Percentiles rank a stretch among this genome's conserved stretches.
These are phyloP conservation scores for Thecaphora thlaspeos DNA, from an alignment of 1,284 basidiomycete genomes.

Conservation along the genomic window DNA sequence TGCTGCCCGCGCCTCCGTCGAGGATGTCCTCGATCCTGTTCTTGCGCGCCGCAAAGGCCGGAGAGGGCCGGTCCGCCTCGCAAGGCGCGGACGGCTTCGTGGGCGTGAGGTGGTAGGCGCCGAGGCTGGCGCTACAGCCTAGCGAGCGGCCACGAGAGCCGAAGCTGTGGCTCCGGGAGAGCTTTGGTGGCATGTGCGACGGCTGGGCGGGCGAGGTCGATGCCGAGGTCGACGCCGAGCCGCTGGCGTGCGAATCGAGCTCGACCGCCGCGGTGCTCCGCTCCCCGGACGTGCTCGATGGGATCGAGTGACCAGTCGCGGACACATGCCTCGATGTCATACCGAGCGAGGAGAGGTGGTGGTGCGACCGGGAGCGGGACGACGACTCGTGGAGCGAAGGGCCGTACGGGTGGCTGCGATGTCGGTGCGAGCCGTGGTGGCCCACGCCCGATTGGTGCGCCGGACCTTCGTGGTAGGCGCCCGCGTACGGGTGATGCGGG, in stretches of 20 bases:
- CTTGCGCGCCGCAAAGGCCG: slow-evolving; percentile 12
- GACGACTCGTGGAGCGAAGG: slow-evolving; percentile 12
- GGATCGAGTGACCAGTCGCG: slow-evolving; percentile 11
- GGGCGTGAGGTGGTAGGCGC: slow-evolving; percentile 41
- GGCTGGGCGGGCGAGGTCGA: slow-evolving; percentile 36
- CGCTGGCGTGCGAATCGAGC: slow-evolving; percentile 23
- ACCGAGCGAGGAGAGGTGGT: slow-evolving; percentile 48
- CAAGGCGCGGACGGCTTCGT: slow-evolving; percentile 8
- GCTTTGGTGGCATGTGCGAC: slow-evolving; percentile 28
- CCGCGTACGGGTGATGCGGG: slow-evolving; percentile 25
- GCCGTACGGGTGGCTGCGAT: slow-evolving; percentile 53
- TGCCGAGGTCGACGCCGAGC: slow-evolving; percentile 28
- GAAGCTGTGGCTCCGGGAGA: slow-evolving; percentile 36
- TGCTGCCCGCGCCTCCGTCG: slow-evolving; percentile 30
- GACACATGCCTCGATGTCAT: slow-evolving; percentile 19
- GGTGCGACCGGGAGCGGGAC: slow-evolving; percentile 47
- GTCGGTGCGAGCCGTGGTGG: slow-evolving; percentile 53
- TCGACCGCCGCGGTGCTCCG: slow-evolving; percentile 49
- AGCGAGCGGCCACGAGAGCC: slow-evolving; percentile 34
- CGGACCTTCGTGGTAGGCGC: slow-evolving; percentile 38
- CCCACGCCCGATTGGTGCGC: slow-evolving; percentile 46
- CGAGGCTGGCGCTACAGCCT: slow-evolving; percentile 32
- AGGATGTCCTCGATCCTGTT: slow-evolving; percentile 37
- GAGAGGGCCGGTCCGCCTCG: slow-evolving; percentile 2
- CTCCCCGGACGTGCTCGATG: slow-evolving; percentile 48